Evolutionary conservation across 257 asterid genomes (phyloP), one percentile per base, ranked within the genome.

Genomic region (Solanum chiquidenum): DNA sequence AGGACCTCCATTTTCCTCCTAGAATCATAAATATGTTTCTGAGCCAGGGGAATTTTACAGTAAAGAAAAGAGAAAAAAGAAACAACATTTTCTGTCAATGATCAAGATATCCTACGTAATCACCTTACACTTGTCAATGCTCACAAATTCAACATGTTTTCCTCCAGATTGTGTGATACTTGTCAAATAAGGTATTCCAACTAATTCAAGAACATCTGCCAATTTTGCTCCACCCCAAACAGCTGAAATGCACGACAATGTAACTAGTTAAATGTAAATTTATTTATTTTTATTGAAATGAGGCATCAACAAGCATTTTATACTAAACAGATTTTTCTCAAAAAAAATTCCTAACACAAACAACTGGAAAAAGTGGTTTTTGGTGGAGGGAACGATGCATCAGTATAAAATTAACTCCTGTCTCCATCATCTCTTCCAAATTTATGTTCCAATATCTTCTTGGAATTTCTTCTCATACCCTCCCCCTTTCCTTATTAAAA

Each of bases 1-100:
- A 55, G 99, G 99, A 83, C 99, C 99, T 85, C 99, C 99, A 64
- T 93, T 94, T 90, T 97, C 99, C 93, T 97, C 99, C 99, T 97
- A 90, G 38, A 52, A 87, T 69, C 42, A 71, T 71, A 86, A 23
- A 40, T 35, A 85, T 85, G 40, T 38, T 52, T 14, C 25, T 85
- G 46, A 79, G 66, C 40, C 84, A 79, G 68, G 55, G 35, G 55
- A 5, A 5, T 27, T 80, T 16, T 46, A 80, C 85, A 46, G 42
- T 83, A 42, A 21, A 9, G 76, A 38, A 18, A 18, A 52, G 87
- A 23, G 71, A 11, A 13, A 11, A 42, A 68, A 13, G 37, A 40
- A 35, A 89, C 40, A 27, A 23, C 27, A 29, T 16, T 38, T 38
- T 29, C 29, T n/a, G 9, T 18, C 38, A 69, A 87, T 37, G 23